Evolutionary conservation across 2,329 filamentous ascomycete genomes (phyloP), one percentile per base, ranked within the genome.

Genomic region (Apiospora malaysiana): DNA sequence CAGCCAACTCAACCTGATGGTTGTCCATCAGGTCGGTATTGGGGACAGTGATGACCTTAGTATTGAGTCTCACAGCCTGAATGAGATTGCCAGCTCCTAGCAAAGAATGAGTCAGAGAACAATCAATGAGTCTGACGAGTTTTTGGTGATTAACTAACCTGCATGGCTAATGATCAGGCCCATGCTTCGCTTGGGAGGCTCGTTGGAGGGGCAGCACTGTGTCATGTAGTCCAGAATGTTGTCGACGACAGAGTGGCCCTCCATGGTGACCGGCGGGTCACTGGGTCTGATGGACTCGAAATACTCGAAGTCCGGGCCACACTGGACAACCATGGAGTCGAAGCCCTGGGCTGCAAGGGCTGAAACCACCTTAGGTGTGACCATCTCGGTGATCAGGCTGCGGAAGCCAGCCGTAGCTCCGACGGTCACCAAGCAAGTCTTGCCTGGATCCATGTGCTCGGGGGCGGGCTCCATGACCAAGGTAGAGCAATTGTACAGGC

Each of bases 111-210:
- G 45, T 2, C 14, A 27, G 37, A 56, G 8, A 42, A 40, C 42
- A 46, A 16, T 21, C 27, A 18, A n/a, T 12, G 16, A 21, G 21
- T 67, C n/a, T 23, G 67, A 49, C 7, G 43, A 45, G 23, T 46
- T 21, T 25, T 25, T 56, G 16, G 6, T 6, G 27, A 45, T 18
- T n/a, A 74, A 80, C 84, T 76, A 84, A 95, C 95, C 96, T 73
- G 94, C 95, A 84, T 99, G 96, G 63, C 92, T 94, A 71, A 99
- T 92, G 43, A 98, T 89, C 23, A 96, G 83, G 0, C 96, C 96
- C 9, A 90, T 88, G 0, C 78, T 80, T 66, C 23, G 63, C 72
- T 25, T 68, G 68, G 12, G 63, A 59, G 59, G 59, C 45, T 6
- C 68, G 82, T 84, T 71, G 85, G 82, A 16, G 16, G 80, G 81